Evolutionary conservation across 192 early-diverging fungal genomes (phyloP), one percentile per base, ranked within the genome.

Genomic region (Entomortierella parvispora): DNA sequence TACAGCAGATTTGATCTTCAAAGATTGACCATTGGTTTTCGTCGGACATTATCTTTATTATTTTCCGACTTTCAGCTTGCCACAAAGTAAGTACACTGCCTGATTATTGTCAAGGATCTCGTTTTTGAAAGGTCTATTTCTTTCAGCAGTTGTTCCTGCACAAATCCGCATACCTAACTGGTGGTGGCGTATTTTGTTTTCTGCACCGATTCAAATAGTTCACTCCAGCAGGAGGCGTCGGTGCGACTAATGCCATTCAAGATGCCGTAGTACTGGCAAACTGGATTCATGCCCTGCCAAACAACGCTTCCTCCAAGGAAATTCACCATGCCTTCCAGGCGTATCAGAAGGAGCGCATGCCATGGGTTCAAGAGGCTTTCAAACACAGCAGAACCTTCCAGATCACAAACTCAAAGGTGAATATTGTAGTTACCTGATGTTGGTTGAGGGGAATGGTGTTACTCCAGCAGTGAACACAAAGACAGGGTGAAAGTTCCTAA

Each of bases 241-340:
- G 63, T 14, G 65, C 65, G 29, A 50, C 54, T 32, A 68, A 68
- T 50, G 65, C 65, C 23, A 58, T 68, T 31, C 65, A 58, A 2
- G 65, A 68, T 42, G 65, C 65, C 14, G 56, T 68, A 23, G 51
- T 68, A 15, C 33, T 68, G 45, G 65, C 56, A 29, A 68, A 68
- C 46, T 33, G 32, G 45, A 58, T 68, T 20, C 44, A 68, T 29
- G 65, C 44, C 17, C 46, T 68, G 9, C 58, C 58, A 49, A 49
- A 49, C 46, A 45, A 61, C 18, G 45, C 58, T 34, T 22, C 46
- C 26, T 25, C 46, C 31, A 33, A 61, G 18, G 43, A 46, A 44
- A 60, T 60, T 44, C 45, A 28, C 44, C 58, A 60, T 5, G 58
- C 58, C 58, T 60, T 60, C 58, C 58, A 47, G 44, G 58, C 58